Evolutionary conservation across 2,329 filamentous ascomycete genomes (phyloP), one percentile per base, ranked within the genome.

Genomic region (Ascochyta koolunga): DNA sequence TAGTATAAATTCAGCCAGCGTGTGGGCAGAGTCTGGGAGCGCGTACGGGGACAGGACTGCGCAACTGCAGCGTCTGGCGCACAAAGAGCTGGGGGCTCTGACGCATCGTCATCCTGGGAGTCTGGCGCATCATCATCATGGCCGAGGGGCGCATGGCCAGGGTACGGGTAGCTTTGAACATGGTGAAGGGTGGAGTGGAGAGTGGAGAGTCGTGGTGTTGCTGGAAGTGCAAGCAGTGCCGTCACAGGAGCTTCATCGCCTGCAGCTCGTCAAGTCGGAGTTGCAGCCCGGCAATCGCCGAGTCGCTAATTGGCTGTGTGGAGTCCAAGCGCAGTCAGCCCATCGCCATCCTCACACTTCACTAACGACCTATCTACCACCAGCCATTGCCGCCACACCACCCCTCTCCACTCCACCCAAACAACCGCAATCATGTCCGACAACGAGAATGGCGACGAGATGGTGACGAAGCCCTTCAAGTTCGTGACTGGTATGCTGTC

Each of bases 401-500:
- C 45, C 56, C 38, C 59, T 46, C 52, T 36, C 27, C 50, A 50
- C 54, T 46, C 60, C 29, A 66, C 56, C n/a, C 46, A n/a, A 54
- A 27, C 54, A 72, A 76, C 76, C 74, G 80, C 79, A 85, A 93
- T 81, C 71, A 99, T 99, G 93, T 89, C 92, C 78, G 91, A 96
- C 82, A 68, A 66, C 62, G 64, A 66, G 50, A 66, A 66, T 54
- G 65, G 64, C 63, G 90, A 90, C 76, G 88, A 91, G 74, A 83
- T 86, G 76, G 90, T 96, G 79, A 97, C 93, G 82, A 99, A 97
- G 88, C 96, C 96, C 80, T 99, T 99, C 89, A 99, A 99, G 90
- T 98, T 98, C 83, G 95, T 98, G 76, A 98, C 93, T 83, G 93
- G 93, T 96, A 86, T 79, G 91, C 78, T 40, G 39, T 46, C 48